Percentiles rank a stretch among this genome's conserved stretches.
phyloP scores from a whole-genome alignment of 352 stramenopile genomes.

The Phytopythium mirpurense region DNA sequence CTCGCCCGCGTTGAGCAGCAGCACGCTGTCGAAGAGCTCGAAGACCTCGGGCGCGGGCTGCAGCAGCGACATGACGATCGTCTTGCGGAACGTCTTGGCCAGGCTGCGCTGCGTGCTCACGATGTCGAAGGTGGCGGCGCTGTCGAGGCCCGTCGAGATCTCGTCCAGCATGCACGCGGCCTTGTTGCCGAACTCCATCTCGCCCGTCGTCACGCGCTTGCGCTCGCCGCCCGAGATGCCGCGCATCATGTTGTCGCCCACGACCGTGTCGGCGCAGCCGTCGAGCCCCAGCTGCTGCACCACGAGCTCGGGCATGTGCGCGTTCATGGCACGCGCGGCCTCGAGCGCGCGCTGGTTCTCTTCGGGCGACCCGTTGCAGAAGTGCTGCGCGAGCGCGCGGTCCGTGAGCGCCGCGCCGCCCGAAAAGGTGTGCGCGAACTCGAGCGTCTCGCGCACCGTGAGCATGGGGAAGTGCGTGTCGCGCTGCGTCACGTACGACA shows the following conservation, averaged over 20 bases:
- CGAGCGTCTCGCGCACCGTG: conserved; percentile 68
- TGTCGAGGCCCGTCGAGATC: conserved; percentile 31
- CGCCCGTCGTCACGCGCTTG: conserved; percentile 82
- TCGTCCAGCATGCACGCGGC: conserved; percentile 42
- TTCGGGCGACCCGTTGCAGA: conserved; percentile 11
- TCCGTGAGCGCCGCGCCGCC: conserved; percentile 14
- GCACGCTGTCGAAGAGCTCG: conserved; percentile 88
- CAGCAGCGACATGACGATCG: conserved; percentile 47
- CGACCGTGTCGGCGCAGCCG: conserved; percentile 17
- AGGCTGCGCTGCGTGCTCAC: conserved; percentile 8
- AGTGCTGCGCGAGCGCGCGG: conserved; percentile 23
- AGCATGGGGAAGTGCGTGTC: conserved; percentile 45
- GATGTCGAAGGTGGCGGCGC: conserved; percentile 28
- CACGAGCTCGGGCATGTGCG: conserved; percentile 14
- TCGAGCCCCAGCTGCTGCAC: conserved; percentile 25
- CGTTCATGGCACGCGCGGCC: conserved; percentile 8
- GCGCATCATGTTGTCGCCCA: conserved; percentile 35
- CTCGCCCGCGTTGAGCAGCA: conserved; percentile 73
- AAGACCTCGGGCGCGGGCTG: conserved; percentile 88
- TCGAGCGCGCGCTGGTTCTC: conserved; percentile 12
- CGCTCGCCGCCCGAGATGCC: conserved; percentile 59
- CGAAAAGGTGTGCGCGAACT: conserved; percentile 83
- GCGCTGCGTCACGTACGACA: conserved; percentile 31
- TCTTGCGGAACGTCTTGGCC: conserved; percentile 13
- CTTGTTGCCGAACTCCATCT: conserved; percentile 61